phyloP scores from a whole-genome alignment of 768 basidiomycete species.

The Lentinus brumalis region DNA sequence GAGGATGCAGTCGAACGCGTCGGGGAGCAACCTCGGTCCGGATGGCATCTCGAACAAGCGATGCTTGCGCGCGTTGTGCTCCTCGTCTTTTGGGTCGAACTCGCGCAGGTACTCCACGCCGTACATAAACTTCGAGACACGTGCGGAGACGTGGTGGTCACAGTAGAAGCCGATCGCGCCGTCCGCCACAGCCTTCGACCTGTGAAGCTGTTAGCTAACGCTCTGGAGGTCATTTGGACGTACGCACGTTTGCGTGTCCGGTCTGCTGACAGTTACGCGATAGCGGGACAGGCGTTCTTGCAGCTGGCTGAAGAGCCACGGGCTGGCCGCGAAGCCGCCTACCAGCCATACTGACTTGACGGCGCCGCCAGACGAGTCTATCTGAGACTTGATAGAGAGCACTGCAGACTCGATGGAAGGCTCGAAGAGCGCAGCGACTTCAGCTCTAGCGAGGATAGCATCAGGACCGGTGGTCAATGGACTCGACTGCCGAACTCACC shows the following conservation, averaged over 20 bases:
- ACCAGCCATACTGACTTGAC: constrained; percentile 86
- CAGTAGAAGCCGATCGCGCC: constrained; percentile 85
- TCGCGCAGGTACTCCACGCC: constrained; percentile 79
- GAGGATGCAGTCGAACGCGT: constrained; percentile 83
- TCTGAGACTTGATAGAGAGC: constrained; percentile 67
- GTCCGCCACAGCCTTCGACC: constrained; percentile 84
- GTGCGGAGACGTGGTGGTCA: constrained; percentile 81
- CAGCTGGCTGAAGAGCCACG: constrained; percentile 76
- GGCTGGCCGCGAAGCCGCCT: constrained; percentile 81
- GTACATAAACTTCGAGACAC: constrained; percentile 79
- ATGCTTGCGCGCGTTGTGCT: constrained; percentile 64
- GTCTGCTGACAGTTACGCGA: constrained; percentile 66
- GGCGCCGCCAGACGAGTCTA: constrained; percentile 65
- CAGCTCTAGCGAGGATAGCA: constrained; percentile 28
- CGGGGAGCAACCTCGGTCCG: constrained; percentile 75
- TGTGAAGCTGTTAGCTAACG: constrained; percentile 29
- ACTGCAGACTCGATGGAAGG: constrained; percentile 78
- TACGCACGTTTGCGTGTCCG: constrained; percentile 76
- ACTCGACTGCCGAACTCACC: constrained; percentile 40
- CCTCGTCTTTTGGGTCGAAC: constrained; percentile 62
- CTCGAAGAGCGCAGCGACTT: constrained; percentile 75
- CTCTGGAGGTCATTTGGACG: neutral
- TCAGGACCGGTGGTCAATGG: no score
- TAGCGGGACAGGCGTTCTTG: constrained; percentile 64
- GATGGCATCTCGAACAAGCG: constrained; percentile 75